These are phyloP conservation scores for Penicillium flavigenum DNA, from an alignment of 495 filamentous ascomycete genomes.

Conservation along the genomic window DNA sequence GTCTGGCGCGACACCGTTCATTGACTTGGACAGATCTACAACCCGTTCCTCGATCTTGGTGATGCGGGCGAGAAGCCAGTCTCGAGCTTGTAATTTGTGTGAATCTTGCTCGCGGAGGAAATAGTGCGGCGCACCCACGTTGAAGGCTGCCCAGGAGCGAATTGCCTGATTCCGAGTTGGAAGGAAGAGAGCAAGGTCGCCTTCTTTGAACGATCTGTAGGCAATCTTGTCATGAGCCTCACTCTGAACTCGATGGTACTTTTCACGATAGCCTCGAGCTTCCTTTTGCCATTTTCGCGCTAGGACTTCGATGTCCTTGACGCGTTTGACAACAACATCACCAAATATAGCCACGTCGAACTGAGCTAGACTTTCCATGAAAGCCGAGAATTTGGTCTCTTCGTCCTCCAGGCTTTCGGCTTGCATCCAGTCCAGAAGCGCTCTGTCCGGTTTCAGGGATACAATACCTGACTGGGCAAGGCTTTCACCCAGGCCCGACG, in stretches of 20 bases:
- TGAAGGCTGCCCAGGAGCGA: constrained; percentile 97
- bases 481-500: constrained; percentile 57
- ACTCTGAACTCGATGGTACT: constrained; percentile 75
- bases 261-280: constrained; percentile 80
- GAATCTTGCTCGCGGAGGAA: constrained; percentile 91
- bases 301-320: constrained; percentile 86
- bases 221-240: constrained; percentile 96
- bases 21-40: constrained; percentile 82
- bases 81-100: constrained; percentile 76
- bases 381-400: constrained; percentile 66
- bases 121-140: constrained; percentile 93
- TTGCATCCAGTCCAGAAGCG: constrained; percentile 76
- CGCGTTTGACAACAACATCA: constrained; percentile 77
- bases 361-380: constrained; percentile 63
- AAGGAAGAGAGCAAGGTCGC: constrained; percentile 91
- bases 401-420: constrained; percentile 64
- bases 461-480: constrained; percentile 60
- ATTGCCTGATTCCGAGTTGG: constrained; percentile 92
- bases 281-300: constrained; percentile 91
- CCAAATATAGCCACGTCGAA: constrained; percentile 82
- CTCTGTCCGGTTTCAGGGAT: constrained; percentile 55
- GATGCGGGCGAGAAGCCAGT: constrained; percentile 95
- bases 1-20: constrained; percentile 57
- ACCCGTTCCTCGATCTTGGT: constrained; percentile 88
- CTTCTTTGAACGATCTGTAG: constrained; percentile 94